Conservation (phyloP, 192 early-diverging fungal species). For the Tieghemiomyces parasiticus region DNA sequence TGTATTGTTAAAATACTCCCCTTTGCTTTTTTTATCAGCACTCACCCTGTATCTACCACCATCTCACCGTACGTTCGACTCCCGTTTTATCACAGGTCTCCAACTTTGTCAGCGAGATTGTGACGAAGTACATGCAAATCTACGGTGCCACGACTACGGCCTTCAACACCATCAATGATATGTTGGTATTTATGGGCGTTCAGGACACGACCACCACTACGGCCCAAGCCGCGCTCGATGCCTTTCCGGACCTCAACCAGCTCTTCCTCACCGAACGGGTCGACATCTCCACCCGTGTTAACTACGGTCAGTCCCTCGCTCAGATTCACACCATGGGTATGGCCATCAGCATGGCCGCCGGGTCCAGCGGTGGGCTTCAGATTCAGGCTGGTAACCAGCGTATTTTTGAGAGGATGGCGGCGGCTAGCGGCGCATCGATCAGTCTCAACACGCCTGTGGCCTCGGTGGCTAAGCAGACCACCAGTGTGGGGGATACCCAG, state of each 20-base stretch:
- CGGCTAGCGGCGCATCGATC: constrained; percentile 24
- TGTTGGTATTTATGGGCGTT: too few relatives aligned
- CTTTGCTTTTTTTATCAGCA: too few relatives aligned
- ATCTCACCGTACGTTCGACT: too few relatives aligned
- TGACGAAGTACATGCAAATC: too few relatives aligned
- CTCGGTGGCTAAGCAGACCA: constrained; percentile 15
- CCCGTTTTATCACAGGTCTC: too few relatives aligned
- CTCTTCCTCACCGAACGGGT: constrained; percentile 33
- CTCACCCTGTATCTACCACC: too few relatives aligned
- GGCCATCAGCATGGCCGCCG: constrained; percentile 34
- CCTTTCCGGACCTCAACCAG: constrained; percentile 21
- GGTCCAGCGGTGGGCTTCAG: constrained; percentile 26
- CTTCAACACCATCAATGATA: too few relatives aligned
- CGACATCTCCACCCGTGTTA: constrained; percentile 40
- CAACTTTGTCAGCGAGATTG: too few relatives aligned
- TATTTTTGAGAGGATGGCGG: constrained; percentile 41
- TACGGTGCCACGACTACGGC: too few relatives aligned
- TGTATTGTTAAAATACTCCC: too few relatives aligned
- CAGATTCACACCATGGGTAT: constrained; percentile 40
- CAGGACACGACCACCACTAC: constrained; percentile 15
- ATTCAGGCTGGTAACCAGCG: constrained; percentile 33
- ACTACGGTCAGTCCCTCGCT: constrained; percentile 44
- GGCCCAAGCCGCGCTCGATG: constrained; percentile 19
- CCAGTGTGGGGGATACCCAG: constrained; percentile 9
- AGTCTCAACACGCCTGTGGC: constrained; percentile 27